Conservation (phyloP, 202 grass and related monocot species). For the Bolboschoenoplectus hybrid region DNA sequence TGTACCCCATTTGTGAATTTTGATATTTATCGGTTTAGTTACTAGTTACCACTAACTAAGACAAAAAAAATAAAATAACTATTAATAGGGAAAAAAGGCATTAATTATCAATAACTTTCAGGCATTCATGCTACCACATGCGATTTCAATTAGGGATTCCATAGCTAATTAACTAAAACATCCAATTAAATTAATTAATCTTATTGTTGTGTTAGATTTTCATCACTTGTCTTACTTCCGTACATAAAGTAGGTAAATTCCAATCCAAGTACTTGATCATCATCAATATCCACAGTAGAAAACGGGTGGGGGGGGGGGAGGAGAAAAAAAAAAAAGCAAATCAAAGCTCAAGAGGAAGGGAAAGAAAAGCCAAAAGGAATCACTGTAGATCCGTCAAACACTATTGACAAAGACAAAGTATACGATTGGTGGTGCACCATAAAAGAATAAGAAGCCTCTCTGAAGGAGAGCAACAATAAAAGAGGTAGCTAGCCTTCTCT, state of each 20-base stretch:
- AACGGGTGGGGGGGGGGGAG: background rate
- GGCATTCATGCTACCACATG: no score
- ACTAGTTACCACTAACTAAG: no score
- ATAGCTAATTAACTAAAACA: no score
- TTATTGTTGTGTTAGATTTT: background rate
- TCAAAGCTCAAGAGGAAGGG: background rate
- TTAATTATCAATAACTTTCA: no score
- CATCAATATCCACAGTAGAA: slow-evolving; percentile 31
- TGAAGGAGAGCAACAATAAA: slow-evolving; percentile 17
- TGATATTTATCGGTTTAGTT: no score
- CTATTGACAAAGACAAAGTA: slow-evolving; percentile 18
- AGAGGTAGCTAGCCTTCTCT: background rate
- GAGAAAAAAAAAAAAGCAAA: background rate
- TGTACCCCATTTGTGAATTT: no score
- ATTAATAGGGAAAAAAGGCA: no score
- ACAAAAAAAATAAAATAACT: no score
- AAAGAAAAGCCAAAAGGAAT: slow-evolving; percentile 35
- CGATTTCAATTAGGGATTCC: no score
- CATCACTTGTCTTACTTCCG: slow-evolving; percentile 19
- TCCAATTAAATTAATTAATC: no score
- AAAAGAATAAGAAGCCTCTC: background rate
- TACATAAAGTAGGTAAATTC: slow-evolving; percentile 29
- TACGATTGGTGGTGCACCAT: background rate
- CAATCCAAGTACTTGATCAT: background rate
- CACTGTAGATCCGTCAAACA: slow-evolving; percentile 36